These are phyloP conservation scores for Gossypium davidsonii DNA, from an alignment of 441 rosid species.

Conservation along the genomic window DNA sequence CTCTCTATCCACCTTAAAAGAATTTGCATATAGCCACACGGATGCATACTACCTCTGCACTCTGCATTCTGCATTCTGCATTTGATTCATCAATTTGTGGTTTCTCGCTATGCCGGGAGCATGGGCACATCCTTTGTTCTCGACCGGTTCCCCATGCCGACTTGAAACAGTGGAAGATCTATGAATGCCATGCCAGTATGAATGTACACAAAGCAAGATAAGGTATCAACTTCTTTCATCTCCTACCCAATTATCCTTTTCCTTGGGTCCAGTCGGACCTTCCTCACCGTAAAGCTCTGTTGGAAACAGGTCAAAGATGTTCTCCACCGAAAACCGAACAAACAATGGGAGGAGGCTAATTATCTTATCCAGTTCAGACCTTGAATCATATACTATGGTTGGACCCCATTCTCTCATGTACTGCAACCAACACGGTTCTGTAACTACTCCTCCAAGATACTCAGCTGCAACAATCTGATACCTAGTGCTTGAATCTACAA, in stretches of 20 bases:
- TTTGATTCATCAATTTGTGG: no score
- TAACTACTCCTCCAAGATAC: constrained; percentile 47
- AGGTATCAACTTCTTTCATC: constrained; percentile 35
- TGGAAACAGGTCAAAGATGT: constrained; percentile 56
- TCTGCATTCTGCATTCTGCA: no score
- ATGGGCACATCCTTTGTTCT: neutral
- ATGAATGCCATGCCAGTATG: neutral
- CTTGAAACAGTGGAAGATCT: neutral
- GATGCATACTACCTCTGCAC: neutral
- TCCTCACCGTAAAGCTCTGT: constrained; percentile 69
- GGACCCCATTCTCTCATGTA: constrained; percentile 83
- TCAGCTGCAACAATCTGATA: constrained; percentile 54
- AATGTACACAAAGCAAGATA: neutral
- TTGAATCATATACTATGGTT: constrained; percentile 48
- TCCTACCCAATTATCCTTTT: constrained; percentile 66
- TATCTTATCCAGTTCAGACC: constrained; percentile 56
- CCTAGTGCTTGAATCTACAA: constrained; percentile 47
- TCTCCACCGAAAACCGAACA: constrained; percentile 53
- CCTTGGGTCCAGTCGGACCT: constrained; percentile 76
- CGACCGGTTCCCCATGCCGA: no score
- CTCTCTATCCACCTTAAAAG: neutral
- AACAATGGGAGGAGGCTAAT: constrained; percentile 42
- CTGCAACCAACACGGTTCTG: constrained; percentile 59
- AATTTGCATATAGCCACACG: neutral
- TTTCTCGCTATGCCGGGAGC: no score